Percentiles rank a stretch among this genome's conserved stretches.
Conservation (phyloP, 2,329 filamentous ascomycete genomes). For the Botrytis tulipae region DNA sequence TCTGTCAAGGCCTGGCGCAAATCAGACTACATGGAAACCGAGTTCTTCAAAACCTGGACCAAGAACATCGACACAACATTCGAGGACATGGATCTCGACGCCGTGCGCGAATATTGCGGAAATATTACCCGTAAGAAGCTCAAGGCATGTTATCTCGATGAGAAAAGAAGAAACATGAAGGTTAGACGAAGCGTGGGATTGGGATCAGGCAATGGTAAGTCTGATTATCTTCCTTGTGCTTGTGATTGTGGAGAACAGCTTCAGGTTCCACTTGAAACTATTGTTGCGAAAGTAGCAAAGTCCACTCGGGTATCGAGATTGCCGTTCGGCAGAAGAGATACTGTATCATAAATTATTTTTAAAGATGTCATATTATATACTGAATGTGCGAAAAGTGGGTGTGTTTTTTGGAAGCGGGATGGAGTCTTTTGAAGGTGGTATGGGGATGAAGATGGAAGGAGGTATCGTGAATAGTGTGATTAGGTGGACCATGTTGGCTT, state of each 20-base stretch:
- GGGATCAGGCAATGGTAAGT: conserved; percentile 15
- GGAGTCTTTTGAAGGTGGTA: neutral
- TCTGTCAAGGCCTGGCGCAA: conserved; percentile 19
- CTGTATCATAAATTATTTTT: conserved; percentile 1
- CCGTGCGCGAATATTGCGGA: conserved; percentile 16
- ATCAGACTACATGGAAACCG: conserved; percentile 15
- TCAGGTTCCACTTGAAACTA: conserved; percentile 10
- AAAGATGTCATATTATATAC: conserved; percentile 13
- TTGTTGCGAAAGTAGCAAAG: conserved; percentile 2
- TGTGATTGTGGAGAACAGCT: conserved; percentile 11
- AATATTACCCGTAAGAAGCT: conserved; percentile 20
- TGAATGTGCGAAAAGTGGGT: conserved; percentile 18
- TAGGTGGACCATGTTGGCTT: conserved; percentile 9
- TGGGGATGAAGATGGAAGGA: conserved; percentile 10
- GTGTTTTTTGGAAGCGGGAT: neutral
- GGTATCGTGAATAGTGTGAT: neutral
- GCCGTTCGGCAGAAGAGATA: conserved; percentile 16
- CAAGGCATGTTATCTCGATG: conserved; percentile 19
- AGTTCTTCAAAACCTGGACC: conserved; percentile 20
- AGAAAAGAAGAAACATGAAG: conserved; percentile 18
- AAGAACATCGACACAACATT: conserved; percentile 18
- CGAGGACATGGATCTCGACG: conserved; percentile 18
- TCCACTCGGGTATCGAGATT: conserved; percentile 3
- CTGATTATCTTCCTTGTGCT: conserved; percentile 18
- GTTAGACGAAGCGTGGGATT: neutral